Percentiles rank a stretch among this genome's conserved stretches.
These are phyloP conservation scores for Microthlaspi erraticum DNA, from an alignment of 345 rosid species.

Conservation along the genomic window DNA sequence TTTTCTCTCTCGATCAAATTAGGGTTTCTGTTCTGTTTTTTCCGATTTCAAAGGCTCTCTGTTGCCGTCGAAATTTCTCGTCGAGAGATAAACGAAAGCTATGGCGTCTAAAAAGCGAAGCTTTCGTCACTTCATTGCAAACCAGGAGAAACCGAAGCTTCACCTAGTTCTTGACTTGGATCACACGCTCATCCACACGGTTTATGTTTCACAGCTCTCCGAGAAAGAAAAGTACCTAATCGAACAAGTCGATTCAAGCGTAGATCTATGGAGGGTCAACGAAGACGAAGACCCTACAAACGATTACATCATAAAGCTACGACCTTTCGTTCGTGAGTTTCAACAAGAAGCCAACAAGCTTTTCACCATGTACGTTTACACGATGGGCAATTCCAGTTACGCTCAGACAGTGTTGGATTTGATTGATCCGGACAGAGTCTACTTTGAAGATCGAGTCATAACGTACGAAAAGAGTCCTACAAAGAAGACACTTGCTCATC, in stretches of 20 bases:
- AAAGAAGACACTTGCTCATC: constrained; percentile 14
- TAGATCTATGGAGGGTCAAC: constrained; percentile 22
- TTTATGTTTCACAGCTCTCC: not conserved
- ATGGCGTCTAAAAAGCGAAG: not conserved
- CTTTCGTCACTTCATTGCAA: not conserved
- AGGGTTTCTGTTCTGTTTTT: not conserved
- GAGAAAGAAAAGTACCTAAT: constrained; percentile 6
- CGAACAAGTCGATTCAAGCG: constrained; percentile 7
- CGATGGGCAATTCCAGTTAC: constrained; percentile 3
- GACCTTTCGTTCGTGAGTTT: constrained; percentile 19
- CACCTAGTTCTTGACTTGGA: constrained; percentile 43
- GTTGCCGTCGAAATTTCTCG: not conserved
- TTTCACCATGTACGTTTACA: constrained; percentile 33
- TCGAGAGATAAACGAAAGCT: not conserved
- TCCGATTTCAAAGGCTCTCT: constrained; percentile 3
- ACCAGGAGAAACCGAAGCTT: not conserved
- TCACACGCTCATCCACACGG: constrained; percentile 23
- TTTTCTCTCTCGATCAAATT: not conserved
- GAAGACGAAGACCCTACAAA: not conserved
- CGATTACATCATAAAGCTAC: constrained; percentile 13
- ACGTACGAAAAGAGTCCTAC: not conserved
- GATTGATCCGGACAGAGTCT: constrained; percentile 18
- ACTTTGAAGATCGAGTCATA: constrained; percentile 30
- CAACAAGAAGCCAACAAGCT: constrained; percentile 27
- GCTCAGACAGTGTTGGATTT: constrained; percentile 2